Evolutionary conservation across 2,329 filamentous ascomycete genomes (phyloP).

Genomic region (Botrytis pseudocinerea): DNA sequence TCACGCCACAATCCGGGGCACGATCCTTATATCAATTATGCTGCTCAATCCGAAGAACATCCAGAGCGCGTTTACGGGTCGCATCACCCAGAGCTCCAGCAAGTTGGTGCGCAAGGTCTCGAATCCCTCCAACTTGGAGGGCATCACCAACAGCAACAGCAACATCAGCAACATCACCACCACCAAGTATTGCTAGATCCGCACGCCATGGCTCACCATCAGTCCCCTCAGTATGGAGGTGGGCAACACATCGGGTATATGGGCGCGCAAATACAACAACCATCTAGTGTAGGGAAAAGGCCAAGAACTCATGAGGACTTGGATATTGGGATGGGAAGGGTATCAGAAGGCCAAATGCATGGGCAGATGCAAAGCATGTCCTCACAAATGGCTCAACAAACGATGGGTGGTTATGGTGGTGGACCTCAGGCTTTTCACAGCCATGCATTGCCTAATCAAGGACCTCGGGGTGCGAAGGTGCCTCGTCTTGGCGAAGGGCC

Average conservation of each 20-base stretch:
- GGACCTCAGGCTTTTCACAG: constrained; percentile 60
- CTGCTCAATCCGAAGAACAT: constrained; percentile 64
- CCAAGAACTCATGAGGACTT: constrained; percentile 55
- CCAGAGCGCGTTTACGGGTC: constrained; percentile 64
- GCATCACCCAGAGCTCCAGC: constrained; percentile 42
- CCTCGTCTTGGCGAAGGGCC: constrained; percentile 57
- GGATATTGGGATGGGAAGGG: constrained; percentile 49
- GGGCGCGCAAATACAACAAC: constrained; percentile 39
- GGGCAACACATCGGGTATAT: constrained; percentile 55
- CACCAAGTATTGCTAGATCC: constrained; percentile 58
- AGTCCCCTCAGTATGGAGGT: constrained; percentile 48
- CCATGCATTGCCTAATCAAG: constrained; percentile 75
- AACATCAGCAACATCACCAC: constrained; percentile 50
- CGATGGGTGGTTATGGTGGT: constrained; percentile 47
- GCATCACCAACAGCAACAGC: constrained; percentile 56
- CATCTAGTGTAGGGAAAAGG: constrained; percentile 48
- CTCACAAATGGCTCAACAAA: constrained; percentile 58
- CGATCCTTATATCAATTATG: constrained; percentile 71
- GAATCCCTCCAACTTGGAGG: constrained; percentile 40
- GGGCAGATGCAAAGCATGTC: constrained; percentile 46
- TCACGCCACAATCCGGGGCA: constrained; percentile 56
- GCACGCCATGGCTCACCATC: constrained; percentile 54
- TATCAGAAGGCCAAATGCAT: constrained; percentile 47
- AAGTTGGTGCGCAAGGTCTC: constrained; percentile 38
- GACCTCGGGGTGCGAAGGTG: constrained; percentile 63